phyloP scores from a whole-genome alignment of 2,329 filamentous ascomycete species.

The Hyphodiscus sp. region DNA sequence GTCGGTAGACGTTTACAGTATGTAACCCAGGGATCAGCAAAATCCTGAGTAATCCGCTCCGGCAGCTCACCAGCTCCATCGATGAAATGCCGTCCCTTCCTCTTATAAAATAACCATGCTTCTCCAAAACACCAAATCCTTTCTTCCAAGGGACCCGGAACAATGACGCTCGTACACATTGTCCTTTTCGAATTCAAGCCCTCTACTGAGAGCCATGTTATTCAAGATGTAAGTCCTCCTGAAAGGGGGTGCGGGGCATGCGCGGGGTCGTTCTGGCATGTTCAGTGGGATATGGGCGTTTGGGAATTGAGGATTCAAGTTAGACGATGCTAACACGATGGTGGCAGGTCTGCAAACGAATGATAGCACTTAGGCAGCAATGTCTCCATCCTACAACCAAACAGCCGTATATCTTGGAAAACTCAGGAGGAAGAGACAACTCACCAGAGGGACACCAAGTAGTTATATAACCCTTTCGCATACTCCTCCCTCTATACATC shows the following conservation, averaged over 20 bases:
- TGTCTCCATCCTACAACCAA: conserved; percentile 55
- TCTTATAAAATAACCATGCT: not conserved
- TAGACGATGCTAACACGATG: not conserved
- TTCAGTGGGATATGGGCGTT: not conserved
- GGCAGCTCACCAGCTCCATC: no score
- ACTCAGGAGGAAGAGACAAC: conserved; percentile 54
- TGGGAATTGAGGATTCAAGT: not conserved
- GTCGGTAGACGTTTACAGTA: no score
- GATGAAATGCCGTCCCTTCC: no score
- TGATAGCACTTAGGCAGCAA: conserved; percentile 49
- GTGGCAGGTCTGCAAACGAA: conserved; percentile 45
- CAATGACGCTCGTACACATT: conserved; percentile 61
- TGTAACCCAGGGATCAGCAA: not conserved
- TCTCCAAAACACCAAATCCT: not conserved
- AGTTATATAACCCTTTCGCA: conserved; percentile 14
- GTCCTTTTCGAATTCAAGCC: conserved; percentile 62
- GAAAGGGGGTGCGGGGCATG: conserved; percentile 3
- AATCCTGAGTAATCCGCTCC: conserved; percentile 12
- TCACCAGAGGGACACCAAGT: conserved; percentile 57
- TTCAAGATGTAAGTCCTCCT: conserved; percentile 45
- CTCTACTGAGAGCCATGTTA: conserved; percentile 38
- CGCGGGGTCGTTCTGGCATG: conserved; percentile 4
- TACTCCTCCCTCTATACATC: not conserved
- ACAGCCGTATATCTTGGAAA: conserved; percentile 52
- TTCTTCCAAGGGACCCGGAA: not conserved